Percentiles rank a stretch among this genome's conserved stretches.
These are phyloP conservation scores for Ascochyta viciae-villosae DNA, from an alignment of 2,329 filamentous ascomycete genomes.

Conservation along the genomic window DNA sequence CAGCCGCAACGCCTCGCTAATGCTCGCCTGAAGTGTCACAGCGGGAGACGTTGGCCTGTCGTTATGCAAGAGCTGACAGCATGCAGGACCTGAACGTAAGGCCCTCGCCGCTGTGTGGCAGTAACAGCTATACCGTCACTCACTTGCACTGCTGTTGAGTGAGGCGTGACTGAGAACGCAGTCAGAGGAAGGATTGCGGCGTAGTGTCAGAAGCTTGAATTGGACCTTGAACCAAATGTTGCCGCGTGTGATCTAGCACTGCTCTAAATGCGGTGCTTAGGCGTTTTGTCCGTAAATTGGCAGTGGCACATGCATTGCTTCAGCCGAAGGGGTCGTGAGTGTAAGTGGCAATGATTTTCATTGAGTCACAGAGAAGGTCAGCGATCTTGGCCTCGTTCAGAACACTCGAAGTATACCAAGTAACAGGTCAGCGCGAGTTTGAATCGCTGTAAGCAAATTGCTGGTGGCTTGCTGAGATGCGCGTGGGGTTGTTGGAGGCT, in stretches of 20 bases:
- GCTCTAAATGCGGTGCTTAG: not conserved
- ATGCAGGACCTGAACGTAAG: conserved; percentile 3
- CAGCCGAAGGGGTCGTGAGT: not conserved
- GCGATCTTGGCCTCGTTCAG: not conserved
- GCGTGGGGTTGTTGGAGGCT: not conserved
- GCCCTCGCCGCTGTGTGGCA: not conserved
- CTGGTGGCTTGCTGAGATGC: conserved; percentile 10
- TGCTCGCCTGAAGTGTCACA: not conserved
- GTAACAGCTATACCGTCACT: not conserved
- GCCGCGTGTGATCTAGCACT: not conserved
- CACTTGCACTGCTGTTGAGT: not conserved
- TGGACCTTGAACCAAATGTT: not conserved
- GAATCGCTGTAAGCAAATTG: not conserved
- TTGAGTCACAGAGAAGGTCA: not conserved
- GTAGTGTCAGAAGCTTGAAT: conserved; percentile 7
- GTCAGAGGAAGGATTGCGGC: conserved; percentile 11
- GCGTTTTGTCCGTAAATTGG: not conserved
- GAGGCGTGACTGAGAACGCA: conserved; percentile 2
- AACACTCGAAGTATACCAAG: not conserved
- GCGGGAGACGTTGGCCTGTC: conserved; percentile 1
- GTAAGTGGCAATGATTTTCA: not conserved
- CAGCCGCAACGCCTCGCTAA: conserved; percentile 18
- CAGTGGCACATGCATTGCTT: not conserved
- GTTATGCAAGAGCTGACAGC: conserved; percentile 1
- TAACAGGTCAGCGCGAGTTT: not conserved